Evolutionary conservation across 164 flowering plant genomes (phyloP), one percentile per base, ranked within the genome.

Genomic region (Tetrastigma voinierianum): DNA sequence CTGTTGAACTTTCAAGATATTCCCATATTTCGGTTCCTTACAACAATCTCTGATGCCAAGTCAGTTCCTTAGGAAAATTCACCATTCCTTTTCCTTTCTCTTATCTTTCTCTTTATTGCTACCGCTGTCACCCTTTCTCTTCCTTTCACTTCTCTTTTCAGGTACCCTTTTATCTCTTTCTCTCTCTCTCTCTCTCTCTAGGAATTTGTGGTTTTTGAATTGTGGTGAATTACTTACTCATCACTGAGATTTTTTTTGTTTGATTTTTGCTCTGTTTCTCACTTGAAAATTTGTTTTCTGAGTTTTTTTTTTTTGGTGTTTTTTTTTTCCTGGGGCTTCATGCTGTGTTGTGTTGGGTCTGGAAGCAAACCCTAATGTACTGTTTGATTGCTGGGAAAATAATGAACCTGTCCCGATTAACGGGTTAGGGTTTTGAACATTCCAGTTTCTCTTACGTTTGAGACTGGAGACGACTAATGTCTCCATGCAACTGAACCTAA

Each of bases 21-120:
- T n/a, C 78, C 80, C 72, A 32, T 69, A 63, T 71, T 62, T 48
- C 59, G 65, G 74, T 67, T 70, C 74, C 57, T 23, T 45, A 51
- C 70, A 45, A 74, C 78, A 74, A 76, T 71, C 67, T 52, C 61
- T 64, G 75, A 77, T 80, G 70, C 80, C 72, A 63, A 61, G 67
- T 51, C 57, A 64, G 48, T 61, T 62, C 43, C 2, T n/a, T 12
- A n/a, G 16, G 20, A 19, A 19, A 14, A 7, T 11, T n/a, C n/a
- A n/a, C n/a, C n/a, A n/a, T n/a, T 48, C 18, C n/a, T 23, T 7
- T 13, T 16, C 61, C 11, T 9, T 10, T 56, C 14, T 45, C 32
- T 8, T 10, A 12, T 17, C 20, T 18, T 15, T 15, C 15, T 21
- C 46, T 59, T 14, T 12, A 16, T 16, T 21, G 4, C 40, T 56